Evolutionary conservation across 495 filamentous ascomycete genomes (phyloP).

Genomic region (Neurospora sp.): DNA sequence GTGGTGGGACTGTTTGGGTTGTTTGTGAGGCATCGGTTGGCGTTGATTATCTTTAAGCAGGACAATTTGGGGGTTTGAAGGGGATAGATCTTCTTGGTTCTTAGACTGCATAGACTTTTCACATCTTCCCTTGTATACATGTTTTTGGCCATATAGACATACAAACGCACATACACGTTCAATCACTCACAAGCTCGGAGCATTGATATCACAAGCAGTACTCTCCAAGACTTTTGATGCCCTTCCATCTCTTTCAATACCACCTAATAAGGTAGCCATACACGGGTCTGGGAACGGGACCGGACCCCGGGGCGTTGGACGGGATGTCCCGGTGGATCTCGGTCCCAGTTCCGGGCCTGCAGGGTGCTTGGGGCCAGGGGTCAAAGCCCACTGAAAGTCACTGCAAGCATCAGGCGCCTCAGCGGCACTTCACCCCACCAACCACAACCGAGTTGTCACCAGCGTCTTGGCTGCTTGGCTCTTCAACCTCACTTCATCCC

Average conservation of each 20-base stretch:
- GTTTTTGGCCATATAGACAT: too few relatives aligned
- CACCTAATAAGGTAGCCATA: neutral
- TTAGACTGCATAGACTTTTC: neutral
- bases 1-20: constrained; percentile 68
- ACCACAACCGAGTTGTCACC: neutral
- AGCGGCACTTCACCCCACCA: neutral
- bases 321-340: neutral
- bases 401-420: neutral
- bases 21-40: constrained; percentile 74
- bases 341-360: neutral
- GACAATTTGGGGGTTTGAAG: constrained; percentile 54
- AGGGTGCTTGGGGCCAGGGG: neutral
- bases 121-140: neutral
- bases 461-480: neutral
- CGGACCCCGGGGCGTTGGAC: neutral
- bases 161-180: neutral
- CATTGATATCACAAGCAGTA: neutral
- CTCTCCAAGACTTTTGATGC: neutral
- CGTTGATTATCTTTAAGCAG: constrained; percentile 70
- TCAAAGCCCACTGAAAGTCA: neutral
- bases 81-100: neutral
- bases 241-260: neutral
- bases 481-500: neutral
- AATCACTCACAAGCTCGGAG: too few relatives aligned
- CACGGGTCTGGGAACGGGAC: neutral